Evolutionary conservation across 2,329 filamentous ascomycete genomes (phyloP).

Genomic region (Nigrospora oryzae): DNA sequence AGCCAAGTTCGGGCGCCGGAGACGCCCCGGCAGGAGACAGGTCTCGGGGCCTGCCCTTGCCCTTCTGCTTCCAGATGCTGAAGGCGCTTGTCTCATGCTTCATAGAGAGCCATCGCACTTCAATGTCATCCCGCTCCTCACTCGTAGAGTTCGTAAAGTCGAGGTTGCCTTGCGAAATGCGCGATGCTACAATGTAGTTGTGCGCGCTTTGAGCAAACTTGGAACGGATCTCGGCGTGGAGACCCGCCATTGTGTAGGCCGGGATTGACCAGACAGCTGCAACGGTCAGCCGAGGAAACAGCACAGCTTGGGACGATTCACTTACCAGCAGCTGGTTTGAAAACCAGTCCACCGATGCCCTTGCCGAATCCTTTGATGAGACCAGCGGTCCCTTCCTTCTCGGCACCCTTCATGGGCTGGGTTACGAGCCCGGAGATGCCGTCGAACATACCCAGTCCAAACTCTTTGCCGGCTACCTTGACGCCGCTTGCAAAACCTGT

Average conservation of each 20-base stretch:
- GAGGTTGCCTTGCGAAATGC: slow-evolving; percentile 66
- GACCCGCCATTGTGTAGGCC: slow-evolving; percentile 75
- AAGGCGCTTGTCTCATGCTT: slow-evolving; percentile 53
- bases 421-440: slow-evolving; percentile 74
- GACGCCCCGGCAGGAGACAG: slow-evolving; percentile 11
- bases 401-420: slow-evolving; percentile 63
- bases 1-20: slow-evolving; percentile 7
- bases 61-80: slow-evolving; percentile 42
- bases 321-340: slow-evolving; percentile 75
- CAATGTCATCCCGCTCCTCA: slow-evolving; percentile 55
- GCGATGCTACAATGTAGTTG: slow-evolving; percentile 72
- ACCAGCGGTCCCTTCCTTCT: slow-evolving; percentile 54
- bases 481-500: slow-evolving; percentile 70
- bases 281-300: not conserved
- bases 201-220: slow-evolving; percentile 61
- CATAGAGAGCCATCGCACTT: slow-evolving; percentile 55
- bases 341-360: slow-evolving; percentile 70
- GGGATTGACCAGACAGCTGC: slow-evolving; percentile 60
- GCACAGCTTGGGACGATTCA: slow-evolving; percentile 3
- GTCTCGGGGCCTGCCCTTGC: slow-evolving; percentile 27
- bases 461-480: slow-evolving; percentile 68
- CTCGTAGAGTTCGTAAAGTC: slow-evolving; percentile 47
- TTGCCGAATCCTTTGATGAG: slow-evolving; percentile 74
- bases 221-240: slow-evolving; percentile 70
- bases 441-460: slow-evolving; percentile 71